Percentiles rank a stretch among this genome's conserved stretches.
Evolutionary conservation across 2,329 filamentous ascomycete genomes (phyloP).

Genomic region (Chrysoporthe deuterocubensis): DNA sequence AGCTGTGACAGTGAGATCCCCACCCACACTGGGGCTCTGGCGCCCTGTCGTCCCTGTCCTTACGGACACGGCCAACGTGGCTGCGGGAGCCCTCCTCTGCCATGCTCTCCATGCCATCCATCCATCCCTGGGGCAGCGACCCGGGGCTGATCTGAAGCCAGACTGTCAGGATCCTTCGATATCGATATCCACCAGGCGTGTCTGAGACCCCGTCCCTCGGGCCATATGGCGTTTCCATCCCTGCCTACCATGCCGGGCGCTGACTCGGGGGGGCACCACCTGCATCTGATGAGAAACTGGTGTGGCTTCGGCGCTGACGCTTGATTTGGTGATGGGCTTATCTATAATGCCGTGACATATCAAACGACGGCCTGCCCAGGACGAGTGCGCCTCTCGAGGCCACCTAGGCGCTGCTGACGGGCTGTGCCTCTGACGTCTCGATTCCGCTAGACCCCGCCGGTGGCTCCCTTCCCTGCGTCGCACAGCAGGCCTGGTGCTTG

Average conservation of each 20-base stretch:
- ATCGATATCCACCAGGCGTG: conserved; percentile 16
- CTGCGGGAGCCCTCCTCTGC: neutral
- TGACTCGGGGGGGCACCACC: conserved; percentile 19
- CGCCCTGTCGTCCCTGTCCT: neutral
- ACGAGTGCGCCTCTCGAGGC: neutral
- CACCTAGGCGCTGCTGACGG: neutral
- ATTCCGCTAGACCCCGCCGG: neutral
- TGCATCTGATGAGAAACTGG: conserved; percentile 7
- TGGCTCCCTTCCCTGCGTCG: neutral
- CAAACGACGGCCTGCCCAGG: neutral
- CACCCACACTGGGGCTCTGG: neutral
- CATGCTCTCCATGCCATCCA: neutral
- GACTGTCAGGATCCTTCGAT: neutral
- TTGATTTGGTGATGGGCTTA: conserved; percentile 9
- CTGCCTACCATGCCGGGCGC: conserved; percentile 16
- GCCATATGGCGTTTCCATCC: conserved; percentile 17
- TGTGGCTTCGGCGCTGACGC: conserved; percentile 26
- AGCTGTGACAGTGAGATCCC: neutral
- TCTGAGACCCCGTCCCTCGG: conserved; percentile 24
- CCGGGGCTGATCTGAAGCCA: neutral
- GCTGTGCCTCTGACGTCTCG: neutral
- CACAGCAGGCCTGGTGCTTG: neutral
- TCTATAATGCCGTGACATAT: conserved; percentile 14
- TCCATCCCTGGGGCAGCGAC: neutral
- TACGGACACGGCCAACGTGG: conserved; percentile 13